Base-by-base conservation (phyloP, 441 rosid species). In the Manihot esculenta region DNA sequence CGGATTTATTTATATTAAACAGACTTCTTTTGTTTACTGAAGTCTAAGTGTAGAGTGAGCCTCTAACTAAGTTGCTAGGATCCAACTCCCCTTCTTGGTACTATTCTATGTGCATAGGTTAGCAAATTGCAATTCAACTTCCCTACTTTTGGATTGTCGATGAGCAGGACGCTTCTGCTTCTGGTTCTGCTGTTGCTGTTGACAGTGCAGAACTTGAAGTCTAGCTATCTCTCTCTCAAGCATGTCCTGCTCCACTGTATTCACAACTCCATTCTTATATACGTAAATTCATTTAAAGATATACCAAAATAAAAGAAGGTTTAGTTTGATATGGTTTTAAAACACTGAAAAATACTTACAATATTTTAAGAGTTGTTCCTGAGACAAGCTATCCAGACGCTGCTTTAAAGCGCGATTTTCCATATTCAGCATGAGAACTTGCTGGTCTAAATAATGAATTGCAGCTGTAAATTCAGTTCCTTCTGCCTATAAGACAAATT, bases 331-430 rank as follows among this genome's bases (percentile, higher is more conserved):
- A 30, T 30, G 33, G 33, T 30, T 30, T 30, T 30, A 30, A 30
- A 30, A 30, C 33, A 35, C 41, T 2, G 41, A 35, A 6, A 35
- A 35, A 35, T 35, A 71, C 68, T 61, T 47, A 71, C 68, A 5
- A 59, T 71, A 49, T 71, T 71, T 71, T 17, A 62, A 23, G 41
- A 61, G 59, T 20, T 71, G 74, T 30, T 71, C 68, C 20, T 50
- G 93, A 72, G 91, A 79, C 69, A 90, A 74, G 76, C 76, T 89
- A 74, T 90, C 94, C 50, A 92, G 66, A 9, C 98, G 89, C 53
- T 86, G 93, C 79, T 82, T 84, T 63, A 92, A 88, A 69, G 96
- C 86, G 83, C 87, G 88, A 80, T 90, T 90, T 82, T 92, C 98
- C 94, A 92, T 77, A 83, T 84, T 85, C 69, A 92, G 77, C 75